These are phyloP conservation scores for Alopecurus myosuroides DNA, from an alignment of 176 grass and related monocot genomes.

Conservation along the genomic window DNA sequence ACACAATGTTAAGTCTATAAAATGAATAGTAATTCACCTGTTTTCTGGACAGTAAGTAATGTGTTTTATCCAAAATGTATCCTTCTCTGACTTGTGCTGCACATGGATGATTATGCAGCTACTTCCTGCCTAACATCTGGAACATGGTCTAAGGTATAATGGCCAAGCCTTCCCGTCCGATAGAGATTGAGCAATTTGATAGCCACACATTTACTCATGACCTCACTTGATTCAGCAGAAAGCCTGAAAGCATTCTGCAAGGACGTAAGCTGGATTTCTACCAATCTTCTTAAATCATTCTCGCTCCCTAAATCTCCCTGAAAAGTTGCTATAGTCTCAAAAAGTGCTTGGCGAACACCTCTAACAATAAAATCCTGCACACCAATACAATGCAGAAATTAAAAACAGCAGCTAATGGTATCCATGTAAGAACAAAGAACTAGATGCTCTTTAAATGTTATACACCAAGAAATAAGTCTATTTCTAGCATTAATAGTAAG, in stretches of 20 bases:
- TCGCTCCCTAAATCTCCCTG: constrained; percentile 30
- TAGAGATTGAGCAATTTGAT: constrained; percentile 65
- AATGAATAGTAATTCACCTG: neutral
- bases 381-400: constrained; percentile 6
- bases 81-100: neutral
- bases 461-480: neutral
- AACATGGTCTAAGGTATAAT: constrained; percentile 49
- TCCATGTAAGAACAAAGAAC: neutral
- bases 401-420: neutral
- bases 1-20: neutral
- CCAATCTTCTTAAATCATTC: constrained; percentile 45
- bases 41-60: neutral
- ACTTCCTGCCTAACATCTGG: constrained; percentile 28
- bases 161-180: constrained; percentile 72
- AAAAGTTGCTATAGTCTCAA: constrained; percentile 41
- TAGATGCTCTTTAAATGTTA: neutral
- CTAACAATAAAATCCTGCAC: constrained; percentile 76
- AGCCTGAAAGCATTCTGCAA: constrained; percentile 49
- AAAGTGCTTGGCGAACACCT: constrained; percentile 42
- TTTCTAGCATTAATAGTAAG: neutral
- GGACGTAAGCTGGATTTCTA: constrained; percentile 46
- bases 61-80: neutral
- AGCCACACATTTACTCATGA: constrained; percentile 36
- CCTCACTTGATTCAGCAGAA: constrained; percentile 30
- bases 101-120: constrained; percentile 5